These are phyloP conservation scores for Pyricularia sp. DNA, from an alignment of 2,329 filamentous ascomycete species.

Conservation along the genomic window DNA sequence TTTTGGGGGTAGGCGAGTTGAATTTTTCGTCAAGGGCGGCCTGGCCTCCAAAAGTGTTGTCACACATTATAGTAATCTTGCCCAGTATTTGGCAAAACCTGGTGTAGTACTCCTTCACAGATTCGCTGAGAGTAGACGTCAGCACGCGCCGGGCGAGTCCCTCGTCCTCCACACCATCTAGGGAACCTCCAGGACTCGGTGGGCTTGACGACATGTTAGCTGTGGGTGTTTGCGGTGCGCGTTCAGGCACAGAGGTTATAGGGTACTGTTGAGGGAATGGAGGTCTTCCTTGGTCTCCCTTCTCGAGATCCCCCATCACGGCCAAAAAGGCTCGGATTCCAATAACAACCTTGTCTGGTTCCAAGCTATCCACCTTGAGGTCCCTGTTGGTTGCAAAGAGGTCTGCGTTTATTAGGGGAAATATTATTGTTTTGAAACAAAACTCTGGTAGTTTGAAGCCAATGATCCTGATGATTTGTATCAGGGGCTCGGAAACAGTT, in stretches of 20 bases:
- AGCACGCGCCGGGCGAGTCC: slow-evolving; percentile 52
- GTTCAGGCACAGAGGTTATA: slow-evolving; percentile 24
- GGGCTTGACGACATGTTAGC: slow-evolving; percentile 23
- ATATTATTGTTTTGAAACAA: slow-evolving; percentile 87
- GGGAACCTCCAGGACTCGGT: slow-evolving; percentile 13
- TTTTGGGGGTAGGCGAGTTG: slow-evolving; percentile 74
- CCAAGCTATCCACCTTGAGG: slow-evolving; percentile 77
- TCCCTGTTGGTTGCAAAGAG: slow-evolving; percentile 67
- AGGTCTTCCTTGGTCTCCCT: slow-evolving; percentile 60
- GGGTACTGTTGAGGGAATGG: slow-evolving; percentile 66
- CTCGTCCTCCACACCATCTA: slow-evolving; percentile 37
- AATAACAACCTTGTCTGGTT: slow-evolving; percentile 94
- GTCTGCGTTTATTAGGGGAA: slow-evolving; percentile 86
- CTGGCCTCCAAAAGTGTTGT: slow-evolving; percentile 93
- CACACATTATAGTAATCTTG: slow-evolving; percentile 91
- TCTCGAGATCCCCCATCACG: slow-evolving; percentile 87
- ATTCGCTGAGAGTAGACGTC: slow-evolving; percentile 55
- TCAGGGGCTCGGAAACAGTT: slow-evolving; percentile 74
- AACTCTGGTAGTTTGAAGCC: slow-evolving; percentile 89
- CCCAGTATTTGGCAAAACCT: slow-evolving; percentile 91
- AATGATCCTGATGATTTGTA: slow-evolving; percentile 88
- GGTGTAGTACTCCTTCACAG: slow-evolving; percentile 71
- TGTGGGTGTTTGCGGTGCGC: slow-evolving; percentile 35
- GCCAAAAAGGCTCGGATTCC: slow-evolving; percentile 88
- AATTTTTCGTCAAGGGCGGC: slow-evolving; percentile 94